These are phyloP conservation scores for Dissoconium aciculare DNA, from an alignment of 2,329 filamentous ascomycete species.

Conservation along the genomic window DNA sequence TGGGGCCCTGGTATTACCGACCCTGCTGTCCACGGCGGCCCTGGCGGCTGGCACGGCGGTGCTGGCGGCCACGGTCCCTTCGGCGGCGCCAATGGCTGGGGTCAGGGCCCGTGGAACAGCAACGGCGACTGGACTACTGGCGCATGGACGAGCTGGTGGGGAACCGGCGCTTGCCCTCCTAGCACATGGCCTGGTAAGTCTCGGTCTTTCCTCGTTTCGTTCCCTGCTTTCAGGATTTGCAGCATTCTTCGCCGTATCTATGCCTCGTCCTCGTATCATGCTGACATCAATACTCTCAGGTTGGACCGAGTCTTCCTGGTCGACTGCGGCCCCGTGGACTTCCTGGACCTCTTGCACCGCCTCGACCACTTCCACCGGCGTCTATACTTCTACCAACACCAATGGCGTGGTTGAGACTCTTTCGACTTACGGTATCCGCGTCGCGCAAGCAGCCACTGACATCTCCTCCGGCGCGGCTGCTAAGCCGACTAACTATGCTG, in stretches of 20 bases:
- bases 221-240: not conserved
- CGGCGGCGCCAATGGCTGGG: conserved; percentile 20
- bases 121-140: conserved; percentile 20
- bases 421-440: conserved; percentile 19
- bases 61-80: conserved; percentile 14
- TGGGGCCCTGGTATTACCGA: too few species aligned
- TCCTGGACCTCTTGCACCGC: conserved; percentile 23
- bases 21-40: conserved; percentile 4
- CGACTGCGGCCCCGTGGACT: conserved; percentile 22
- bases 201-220: not conserved
- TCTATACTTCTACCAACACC: conserved; percentile 20
- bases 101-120: conserved; percentile 18
- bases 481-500: conserved; percentile 11
- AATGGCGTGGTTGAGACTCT: conserved; percentile 11
- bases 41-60: conserved; percentile 7
- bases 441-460: conserved; percentile 16
- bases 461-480: conserved; percentile 8
- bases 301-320: conserved; percentile 22
- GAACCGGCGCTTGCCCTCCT: conserved; percentile 20
- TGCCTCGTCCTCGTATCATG: too few species aligned
- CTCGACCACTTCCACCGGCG: conserved; percentile 18
- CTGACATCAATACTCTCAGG: conserved; percentile 11
- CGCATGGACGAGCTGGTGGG: conserved; percentile 25
- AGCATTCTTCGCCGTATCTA: too few species aligned
- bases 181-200: conserved; percentile 21